Evolutionary conservation across 2,329 filamentous ascomycete species (phyloP).

Genomic region (Cladosporium sp.): DNA sequence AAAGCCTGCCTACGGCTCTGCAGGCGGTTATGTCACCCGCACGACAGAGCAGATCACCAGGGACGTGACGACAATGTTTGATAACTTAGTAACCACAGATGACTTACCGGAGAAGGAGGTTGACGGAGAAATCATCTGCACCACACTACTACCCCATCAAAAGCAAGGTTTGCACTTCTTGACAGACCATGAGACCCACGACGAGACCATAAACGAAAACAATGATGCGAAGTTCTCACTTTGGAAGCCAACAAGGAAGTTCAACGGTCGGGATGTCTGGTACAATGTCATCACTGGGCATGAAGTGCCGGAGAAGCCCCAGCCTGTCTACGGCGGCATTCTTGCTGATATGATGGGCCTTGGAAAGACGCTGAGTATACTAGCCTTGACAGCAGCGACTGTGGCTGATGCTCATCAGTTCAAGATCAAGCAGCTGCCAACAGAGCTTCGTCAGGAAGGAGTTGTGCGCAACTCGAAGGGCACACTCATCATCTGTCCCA

Average conservation of each 20-base stretch:
- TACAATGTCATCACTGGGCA: conserved; percentile 83
- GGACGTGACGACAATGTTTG: conserved; percentile 83
- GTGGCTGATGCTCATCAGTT: conserved; percentile 61
- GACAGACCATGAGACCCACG: conserved; percentile 67
- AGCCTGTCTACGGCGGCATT: conserved; percentile 41
- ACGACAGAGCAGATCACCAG: conserved; percentile 82
- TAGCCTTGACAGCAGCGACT: conserved; percentile 70
- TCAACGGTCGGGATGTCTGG: conserved; percentile 59
- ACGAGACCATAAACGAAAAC: conserved; percentile 41
- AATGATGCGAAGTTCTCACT: conserved; percentile 57
- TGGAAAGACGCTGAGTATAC: conserved; percentile 65
- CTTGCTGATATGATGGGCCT: conserved; percentile 51
- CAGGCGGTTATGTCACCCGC: conserved; percentile 42
- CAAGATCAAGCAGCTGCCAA: conserved; percentile 47
- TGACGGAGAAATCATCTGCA: conserved; percentile 57
- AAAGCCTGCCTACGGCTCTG: conserved; percentile 14
- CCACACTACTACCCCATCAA: conserved; percentile 73
- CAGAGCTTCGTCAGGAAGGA: background rate
- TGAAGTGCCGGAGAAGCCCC: conserved; percentile 36
- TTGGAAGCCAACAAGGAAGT: conserved; percentile 63
- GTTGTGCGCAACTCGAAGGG: conserved; percentile 67
- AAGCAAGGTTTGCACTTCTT: conserved; percentile 89
- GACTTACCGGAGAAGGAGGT: conserved; percentile 72
- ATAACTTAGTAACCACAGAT: conserved; percentile 71
- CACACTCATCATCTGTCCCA: conserved; percentile 81